These are phyloP conservation scores for Gaeumannomyces sp. DNA, from an alignment of 2,329 filamentous ascomycete species.

Conservation along the genomic window DNA sequence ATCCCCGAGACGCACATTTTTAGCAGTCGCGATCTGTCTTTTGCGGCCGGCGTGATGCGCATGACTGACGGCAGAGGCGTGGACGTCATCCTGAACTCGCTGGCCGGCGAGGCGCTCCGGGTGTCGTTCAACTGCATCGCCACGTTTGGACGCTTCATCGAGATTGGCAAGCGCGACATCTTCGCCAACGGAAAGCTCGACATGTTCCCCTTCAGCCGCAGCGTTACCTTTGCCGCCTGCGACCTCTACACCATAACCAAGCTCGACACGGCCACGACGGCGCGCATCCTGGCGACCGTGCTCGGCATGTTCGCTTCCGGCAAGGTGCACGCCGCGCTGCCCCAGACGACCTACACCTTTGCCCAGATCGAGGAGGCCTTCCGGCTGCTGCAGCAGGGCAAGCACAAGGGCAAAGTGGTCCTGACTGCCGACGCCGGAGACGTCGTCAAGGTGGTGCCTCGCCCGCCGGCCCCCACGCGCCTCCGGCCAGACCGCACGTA, in stretches of 20 bases:
- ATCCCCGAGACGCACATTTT: conserved; percentile 29
- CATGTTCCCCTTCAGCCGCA: conserved; percentile 1
- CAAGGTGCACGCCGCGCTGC: not conserved
- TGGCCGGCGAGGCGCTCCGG: conserved; percentile 1
- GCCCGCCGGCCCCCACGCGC: not conserved
- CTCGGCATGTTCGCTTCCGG: not conserved
- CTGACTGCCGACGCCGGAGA: not conserved
- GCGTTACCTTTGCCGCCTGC: not conserved
- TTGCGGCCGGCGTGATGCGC: conserved; percentile 22
- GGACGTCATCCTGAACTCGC: conserved; percentile 8
- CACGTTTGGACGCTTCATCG: conserved; percentile 6
- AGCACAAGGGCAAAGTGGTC: conserved; percentile 9
- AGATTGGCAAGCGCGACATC: conserved; percentile 8
- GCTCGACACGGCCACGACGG: too few relatives aligned
- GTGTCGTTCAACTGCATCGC: conserved; percentile 6
- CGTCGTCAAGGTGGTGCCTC: conserved; percentile 6
- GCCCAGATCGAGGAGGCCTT: conserved; percentile 1
- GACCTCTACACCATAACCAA: not conserved
- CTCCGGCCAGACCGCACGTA: conserved; percentile 16
- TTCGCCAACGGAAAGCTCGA: not conserved
- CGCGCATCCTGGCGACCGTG: not conserved
- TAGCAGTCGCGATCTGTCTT: conserved; percentile 23
- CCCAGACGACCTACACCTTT: not conserved
- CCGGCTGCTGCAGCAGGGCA: conserved; percentile 5
- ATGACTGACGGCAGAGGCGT: conserved; percentile 4